Evolutionary conservation across 1,139 yeast species (phyloP), one percentile per base, ranked within the genome.

Genomic region (Lodderomyces parapsilosis): DNA sequence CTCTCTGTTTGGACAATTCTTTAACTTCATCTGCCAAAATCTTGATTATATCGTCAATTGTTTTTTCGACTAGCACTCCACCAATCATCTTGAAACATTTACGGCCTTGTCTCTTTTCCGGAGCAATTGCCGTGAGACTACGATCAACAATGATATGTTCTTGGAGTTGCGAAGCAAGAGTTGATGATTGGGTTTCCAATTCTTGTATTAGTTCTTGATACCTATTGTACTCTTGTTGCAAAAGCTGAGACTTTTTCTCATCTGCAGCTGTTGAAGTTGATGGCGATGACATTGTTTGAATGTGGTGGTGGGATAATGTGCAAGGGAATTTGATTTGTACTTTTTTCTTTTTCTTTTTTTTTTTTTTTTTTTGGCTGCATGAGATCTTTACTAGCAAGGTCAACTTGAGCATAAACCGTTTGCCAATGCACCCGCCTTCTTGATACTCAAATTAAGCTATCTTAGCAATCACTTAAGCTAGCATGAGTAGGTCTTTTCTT

Each of bases 41-140:
- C 38, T 86, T 86, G 14, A 77, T 66, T 6, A 91, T 95, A 39
- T 88, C 90, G 28, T 76, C 83, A 3, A 90, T 93, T 6, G 81
- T 76, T 52, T 87, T 85, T 58, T 91, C 95, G 20, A 91, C 87
- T 39, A 94, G 72, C 1, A 93, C 96, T 4, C 96, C 96, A 13
- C 97, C 97, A 34, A 93, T 78, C 96, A 93, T 89, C 59, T 96
- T 81, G 67, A 83, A 91, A 57, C 98, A 90, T 57, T 83, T 84
- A 47, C 99, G 78, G 36, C 74, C 80, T 2, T 54, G 40, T 78
- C 81, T 36, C 62, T 75, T 49, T 56, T 62, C 58, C 49, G 65
- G 67, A 43, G 59, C 51, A 28, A 65, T 63, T 15, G 56, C 49
- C 14, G 55, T 56, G 36, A 65, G 56, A 8, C 69, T 63, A 43